Conservation (phyloP, 257 asterid species). For the Solanum chilense region DNA sequence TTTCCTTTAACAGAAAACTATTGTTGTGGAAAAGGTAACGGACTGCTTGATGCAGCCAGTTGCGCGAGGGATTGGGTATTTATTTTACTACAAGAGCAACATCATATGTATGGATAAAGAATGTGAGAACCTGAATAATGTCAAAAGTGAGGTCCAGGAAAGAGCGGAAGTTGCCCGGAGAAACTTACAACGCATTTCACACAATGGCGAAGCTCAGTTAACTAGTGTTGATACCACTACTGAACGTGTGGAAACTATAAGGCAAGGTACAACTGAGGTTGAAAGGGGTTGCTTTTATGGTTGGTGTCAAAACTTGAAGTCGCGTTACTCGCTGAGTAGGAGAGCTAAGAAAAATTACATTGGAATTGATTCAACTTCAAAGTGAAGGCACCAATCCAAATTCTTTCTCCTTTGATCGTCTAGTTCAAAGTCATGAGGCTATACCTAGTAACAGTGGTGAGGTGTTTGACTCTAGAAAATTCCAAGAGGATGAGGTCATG, state of each 20-base stretch:
- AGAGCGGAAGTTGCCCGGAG: not conserved
- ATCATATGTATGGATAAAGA: not conserved
- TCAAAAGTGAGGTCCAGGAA: not conserved
- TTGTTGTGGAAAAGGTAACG: not conserved
- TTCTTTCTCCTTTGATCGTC: not conserved
- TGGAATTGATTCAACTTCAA: not conserved
- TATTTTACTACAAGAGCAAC: not conserved
- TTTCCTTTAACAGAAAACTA: not conserved
- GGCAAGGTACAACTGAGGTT: not conserved
- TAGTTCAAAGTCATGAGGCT: not conserved
- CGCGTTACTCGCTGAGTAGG: not conserved
- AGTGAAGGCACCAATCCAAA: not conserved
- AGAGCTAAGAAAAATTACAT: not conserved
- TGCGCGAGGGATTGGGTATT: not conserved
- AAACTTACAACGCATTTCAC: not conserved
- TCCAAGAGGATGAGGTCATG: not conserved
- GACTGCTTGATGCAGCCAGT: not conserved
- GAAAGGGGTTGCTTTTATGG: not conserved
- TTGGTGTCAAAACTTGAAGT: not conserved
- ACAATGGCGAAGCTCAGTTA: not conserved
- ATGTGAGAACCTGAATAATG: not conserved
- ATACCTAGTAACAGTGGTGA: not conserved
- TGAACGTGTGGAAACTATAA: not conserved
- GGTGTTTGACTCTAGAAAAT: not conserved
- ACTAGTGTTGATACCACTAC: not conserved